Evolutionary conservation across 2,329 filamentous ascomycete species (phyloP).

Genomic region (Chrysoporthe cubensis): DNA sequence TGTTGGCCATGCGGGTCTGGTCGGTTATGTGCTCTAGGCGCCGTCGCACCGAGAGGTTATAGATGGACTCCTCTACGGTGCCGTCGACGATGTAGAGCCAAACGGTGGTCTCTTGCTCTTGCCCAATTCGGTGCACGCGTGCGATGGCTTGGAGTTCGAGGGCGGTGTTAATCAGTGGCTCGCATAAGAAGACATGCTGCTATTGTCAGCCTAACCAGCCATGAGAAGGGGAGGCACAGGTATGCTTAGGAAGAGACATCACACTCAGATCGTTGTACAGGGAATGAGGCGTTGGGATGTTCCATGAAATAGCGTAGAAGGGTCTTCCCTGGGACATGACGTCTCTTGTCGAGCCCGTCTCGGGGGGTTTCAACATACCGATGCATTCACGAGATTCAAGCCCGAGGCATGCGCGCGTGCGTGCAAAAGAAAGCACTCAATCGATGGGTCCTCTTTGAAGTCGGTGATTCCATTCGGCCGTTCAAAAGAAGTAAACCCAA

Average conservation of each 20-base stretch:
- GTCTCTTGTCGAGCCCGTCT: background rate
- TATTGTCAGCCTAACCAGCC: background rate
- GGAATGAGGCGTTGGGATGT: too few species aligned
- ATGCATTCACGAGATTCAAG: slow-evolving; percentile 89
- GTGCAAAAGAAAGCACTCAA: slow-evolving; percentile 87
- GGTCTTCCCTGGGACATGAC: too few species aligned
- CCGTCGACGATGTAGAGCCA: slow-evolving; percentile 94
- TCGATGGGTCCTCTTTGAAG: slow-evolving; percentile 74
- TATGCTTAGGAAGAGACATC: background rate
- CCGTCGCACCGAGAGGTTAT: slow-evolving; percentile 80
- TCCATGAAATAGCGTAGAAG: too few species aligned
- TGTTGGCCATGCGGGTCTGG: slow-evolving; percentile 39
- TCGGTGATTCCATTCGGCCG: slow-evolving; percentile 68
- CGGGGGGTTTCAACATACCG: slow-evolving; percentile 35
- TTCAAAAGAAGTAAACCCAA: slow-evolving; percentile 74
- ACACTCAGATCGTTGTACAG: background rate
- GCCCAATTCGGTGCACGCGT: slow-evolving; percentile 92
- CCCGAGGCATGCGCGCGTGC: slow-evolving; percentile 87
- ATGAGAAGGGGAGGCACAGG: background rate
- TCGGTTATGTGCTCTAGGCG: slow-evolving; percentile 71
- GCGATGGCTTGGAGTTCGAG: slow-evolving; percentile 95
- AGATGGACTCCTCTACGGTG: slow-evolving; percentile 90
- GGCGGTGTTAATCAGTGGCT: slow-evolving; percentile 90
- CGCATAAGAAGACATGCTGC: slow-evolving; percentile 85
- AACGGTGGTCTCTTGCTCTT: slow-evolving; percentile 84